Conservation (phyloP, 768 basidiomycete species). For the Lactarius hengduanensis region DNA sequence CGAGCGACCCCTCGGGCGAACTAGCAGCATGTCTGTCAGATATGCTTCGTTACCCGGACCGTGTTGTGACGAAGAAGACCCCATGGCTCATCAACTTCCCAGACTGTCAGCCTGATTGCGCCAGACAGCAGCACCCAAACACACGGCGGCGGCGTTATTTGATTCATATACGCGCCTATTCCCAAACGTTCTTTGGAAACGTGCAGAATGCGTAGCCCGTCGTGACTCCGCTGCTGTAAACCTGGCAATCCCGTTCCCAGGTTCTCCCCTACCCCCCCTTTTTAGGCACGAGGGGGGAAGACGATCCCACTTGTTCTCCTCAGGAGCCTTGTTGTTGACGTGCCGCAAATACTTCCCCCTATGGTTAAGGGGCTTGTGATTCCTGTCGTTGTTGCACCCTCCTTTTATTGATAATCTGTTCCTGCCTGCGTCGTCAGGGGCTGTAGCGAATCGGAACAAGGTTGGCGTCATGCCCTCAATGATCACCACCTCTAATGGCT, state of each 20-base stretch:
- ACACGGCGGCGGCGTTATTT: slow-evolving; percentile 12
- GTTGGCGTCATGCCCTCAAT: neutral
- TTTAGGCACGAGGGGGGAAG: slow-evolving; percentile 24
- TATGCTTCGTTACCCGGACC: slow-evolving; percentile 2
- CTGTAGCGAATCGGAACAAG: slow-evolving; percentile 1
- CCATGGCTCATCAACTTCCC: slow-evolving; percentile 18
- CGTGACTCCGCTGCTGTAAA: slow-evolving; percentile 14
- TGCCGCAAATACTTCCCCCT: slow-evolving; percentile 12
- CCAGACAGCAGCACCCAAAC: slow-evolving; percentile 7
- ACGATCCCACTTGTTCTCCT: slow-evolving; percentile 19
- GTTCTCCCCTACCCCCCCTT: slow-evolving; percentile 2
- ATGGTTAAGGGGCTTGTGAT: slow-evolving; percentile 3
- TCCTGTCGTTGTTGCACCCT: neutral
- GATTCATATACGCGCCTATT: slow-evolving; percentile 18
- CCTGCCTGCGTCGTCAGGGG: slow-evolving; percentile 18
- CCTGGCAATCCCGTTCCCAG: slow-evolving; percentile 16
- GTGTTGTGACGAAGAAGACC: slow-evolving; percentile 1
- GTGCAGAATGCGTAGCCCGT: slow-evolving; percentile 19
- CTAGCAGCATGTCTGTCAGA: neutral
- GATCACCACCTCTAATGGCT: slow-evolving; percentile 3
- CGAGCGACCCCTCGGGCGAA: slow-evolving; percentile 7
- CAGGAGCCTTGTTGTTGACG: slow-evolving; percentile 18
- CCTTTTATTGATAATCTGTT: neutral
- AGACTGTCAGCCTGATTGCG: slow-evolving; percentile 25
- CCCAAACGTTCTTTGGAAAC: slow-evolving; percentile 21